Evolutionary conservation across 352 stramenopile species (phyloP), one percentile per base, ranked within the genome.

Genomic region (Pilasporangium apinafurcum): DNA sequence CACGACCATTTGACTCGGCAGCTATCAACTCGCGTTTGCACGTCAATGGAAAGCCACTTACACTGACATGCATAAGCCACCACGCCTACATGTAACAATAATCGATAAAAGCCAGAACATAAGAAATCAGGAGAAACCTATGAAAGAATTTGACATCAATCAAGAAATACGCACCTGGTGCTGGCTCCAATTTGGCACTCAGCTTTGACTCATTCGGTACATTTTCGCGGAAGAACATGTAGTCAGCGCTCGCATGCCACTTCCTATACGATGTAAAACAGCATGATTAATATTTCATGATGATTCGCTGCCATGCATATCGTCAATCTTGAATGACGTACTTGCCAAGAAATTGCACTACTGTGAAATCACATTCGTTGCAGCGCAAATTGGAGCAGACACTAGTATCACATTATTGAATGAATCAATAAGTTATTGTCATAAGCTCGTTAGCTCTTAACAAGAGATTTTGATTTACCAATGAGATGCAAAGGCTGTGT

Each of bases 141-240:
- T n/a, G 20, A 39, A 5, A 44, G 12, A 24, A 22, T 17, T 14
- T 0, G 29, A n/a, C n/a, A 9, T 49, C 30, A 25, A 12, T 18
- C 10, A 24, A 13, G 31, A n/a, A 17, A 16, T 9, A 32, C 46
- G 44, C 28, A 88, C 76, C 75, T 34, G 64, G 51, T 8, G 51
- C 48, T 7, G 44, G 41, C 35, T 88, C 69, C 76, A 89, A 80
- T 30, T 85, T 83, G 5, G 55, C 67, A 8, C 69, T 53, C 18
- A 90, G 53, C 47, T 86, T 89, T 29, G 55, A 35, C 51, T 86
- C 76, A 33, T 69, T 90, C 8, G 77, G 77, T 17, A 83, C 65
- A 34, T 89, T 89, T 45, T 92, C 80, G 31, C 77, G 70, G 40
- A 90, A 90, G 47, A 92, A 88, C 75, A 88, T 92, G 56, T 89